Evolutionary conservation across 805 yeast species (phyloP), one percentile per base, ranked within the genome.

Genomic region (Priceomyces castillae): DNA sequence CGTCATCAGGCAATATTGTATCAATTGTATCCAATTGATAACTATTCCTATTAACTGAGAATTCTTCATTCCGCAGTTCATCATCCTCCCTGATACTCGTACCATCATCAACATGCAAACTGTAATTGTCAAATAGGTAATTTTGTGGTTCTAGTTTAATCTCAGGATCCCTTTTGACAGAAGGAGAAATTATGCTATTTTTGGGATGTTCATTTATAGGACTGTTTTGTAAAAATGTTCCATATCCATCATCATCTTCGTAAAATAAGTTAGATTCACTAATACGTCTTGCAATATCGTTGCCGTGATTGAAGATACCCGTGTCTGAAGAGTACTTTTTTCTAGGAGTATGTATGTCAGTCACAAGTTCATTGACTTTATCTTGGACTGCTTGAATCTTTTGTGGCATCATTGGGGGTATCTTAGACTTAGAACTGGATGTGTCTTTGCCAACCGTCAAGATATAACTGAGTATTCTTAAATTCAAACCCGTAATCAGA

Each of bases 211-310:
- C 12, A 33, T 33, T 33, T 4, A 17, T 12, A 5, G 36, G 16
- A 10, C 39, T 17, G 26, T 22, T 22, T 14, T 22, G 6, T 6
- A 36, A 19, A 20, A 37, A 14, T 4, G 40, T 11, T n/a, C 28
- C 22, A 33, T 44, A 44, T 4, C 47, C 47, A 44, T 44, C 47
- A 23, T 44, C 47, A 33, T 44, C 47, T 34, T 44, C 47, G 16
- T 39, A 44, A 9, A 36, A 25, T 11, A 23, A 30, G 18, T 22
- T 28, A 10, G 31, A 28, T 19, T 35, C n/a, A 35, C 4, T 5
- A 35, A 35, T 7, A 9, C 28, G 14, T 22, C n/a, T 35, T 12
- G 14, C 18, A 12, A 22, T 9, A 19, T 35, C 39, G 18, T 19
- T 35, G 14, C 28, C 14, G 25, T 35, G 7, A 20, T 19, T 35